phyloP scores from a whole-genome alignment of 257 asterid genomes.

The Solanum ahanhuiri region DNA sequence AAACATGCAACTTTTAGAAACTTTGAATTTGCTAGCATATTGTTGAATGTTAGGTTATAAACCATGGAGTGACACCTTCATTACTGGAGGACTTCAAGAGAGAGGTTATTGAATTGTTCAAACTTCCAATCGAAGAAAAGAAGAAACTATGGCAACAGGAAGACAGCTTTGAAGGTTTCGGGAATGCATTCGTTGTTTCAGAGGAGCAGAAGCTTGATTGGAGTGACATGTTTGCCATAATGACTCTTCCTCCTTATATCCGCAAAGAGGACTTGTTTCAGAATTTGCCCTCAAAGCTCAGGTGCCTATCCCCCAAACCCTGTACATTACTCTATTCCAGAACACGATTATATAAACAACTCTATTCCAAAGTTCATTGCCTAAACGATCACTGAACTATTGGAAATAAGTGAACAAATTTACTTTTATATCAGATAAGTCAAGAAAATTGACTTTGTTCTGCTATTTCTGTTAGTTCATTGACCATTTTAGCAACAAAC shows the following conservation, averaged over 20 bases:
- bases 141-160: neutral
- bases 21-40: neutral
- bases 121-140: neutral
- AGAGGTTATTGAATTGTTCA: neutral
- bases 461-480: neutral
- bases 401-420: neutral
- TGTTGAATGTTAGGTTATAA: slow-evolving; percentile 10
- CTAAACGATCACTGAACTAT: neutral
- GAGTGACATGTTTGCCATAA: slow-evolving; percentile 43
- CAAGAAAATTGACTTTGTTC: neutral
- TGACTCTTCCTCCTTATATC: slow-evolving; percentile 19
- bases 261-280: slow-evolving; percentile 44
- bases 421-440: neutral
- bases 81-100: neutral
- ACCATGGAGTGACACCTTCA: neutral
- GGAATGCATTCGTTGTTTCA: neutral
- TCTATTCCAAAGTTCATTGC: neutral
- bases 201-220: slow-evolving; percentile 33
- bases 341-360: too few relatives aligned
- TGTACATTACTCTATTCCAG: too few relatives aligned
- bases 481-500: neutral
- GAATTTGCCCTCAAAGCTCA: slow-evolving; percentile 32
- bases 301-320: slow-evolving; percentile 5
- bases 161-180: neutral
- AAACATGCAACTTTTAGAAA: too few relatives aligned